phyloP scores from a whole-genome alignment of 2,329 filamentous ascomycete genomes.

The Ascochyta fabae region DNA sequence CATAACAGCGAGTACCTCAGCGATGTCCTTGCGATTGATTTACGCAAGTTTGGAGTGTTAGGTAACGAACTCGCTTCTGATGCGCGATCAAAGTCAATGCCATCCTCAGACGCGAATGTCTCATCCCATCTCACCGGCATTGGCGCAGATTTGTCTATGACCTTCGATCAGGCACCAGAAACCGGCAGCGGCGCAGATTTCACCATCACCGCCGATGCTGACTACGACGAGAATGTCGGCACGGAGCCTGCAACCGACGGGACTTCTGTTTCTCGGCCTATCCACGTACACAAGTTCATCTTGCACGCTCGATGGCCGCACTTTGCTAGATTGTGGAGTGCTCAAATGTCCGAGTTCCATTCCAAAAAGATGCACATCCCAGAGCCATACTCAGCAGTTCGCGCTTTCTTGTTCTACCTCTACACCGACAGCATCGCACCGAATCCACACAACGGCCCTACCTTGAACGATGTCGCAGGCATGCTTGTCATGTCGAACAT shows the following conservation, averaged over 20 bases:
- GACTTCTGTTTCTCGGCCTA: constrained; percentile 68
- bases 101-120: constrained; percentile 61
- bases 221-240: constrained; percentile 73
- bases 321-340: constrained; percentile 87
- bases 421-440: constrained; percentile 87
- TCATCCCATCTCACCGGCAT: constrained; percentile 66
- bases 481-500: constrained; percentile 97
- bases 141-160: constrained; percentile 81
- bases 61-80: constrained; percentile 70
- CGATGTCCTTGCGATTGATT: constrained; percentile 91
- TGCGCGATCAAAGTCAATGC: constrained; percentile 51
- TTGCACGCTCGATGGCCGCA: constrained; percentile 96
- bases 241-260: constrained; percentile 49
- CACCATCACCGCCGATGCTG: constrained; percentile 83
- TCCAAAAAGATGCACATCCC: constrained; percentile 98
- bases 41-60: constrained; percentile 88
- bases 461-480: constrained; percentile 84
- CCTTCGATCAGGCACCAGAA: constrained; percentile 87
- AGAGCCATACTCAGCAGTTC: constrained; percentile 92
- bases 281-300: constrained; percentile 94
- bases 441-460: constrained; percentile 56
- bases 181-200: constrained; percentile 89
- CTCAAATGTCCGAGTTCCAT: constrained; percentile 97
- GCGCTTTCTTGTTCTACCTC: constrained; percentile 92
- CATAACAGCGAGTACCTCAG: constrained; percentile 89